Evolutionary conservation across 352 stramenopile species (phyloP), one percentile per base, ranked within the genome.

Genomic region (Globisporangium megalacanthum): DNA sequence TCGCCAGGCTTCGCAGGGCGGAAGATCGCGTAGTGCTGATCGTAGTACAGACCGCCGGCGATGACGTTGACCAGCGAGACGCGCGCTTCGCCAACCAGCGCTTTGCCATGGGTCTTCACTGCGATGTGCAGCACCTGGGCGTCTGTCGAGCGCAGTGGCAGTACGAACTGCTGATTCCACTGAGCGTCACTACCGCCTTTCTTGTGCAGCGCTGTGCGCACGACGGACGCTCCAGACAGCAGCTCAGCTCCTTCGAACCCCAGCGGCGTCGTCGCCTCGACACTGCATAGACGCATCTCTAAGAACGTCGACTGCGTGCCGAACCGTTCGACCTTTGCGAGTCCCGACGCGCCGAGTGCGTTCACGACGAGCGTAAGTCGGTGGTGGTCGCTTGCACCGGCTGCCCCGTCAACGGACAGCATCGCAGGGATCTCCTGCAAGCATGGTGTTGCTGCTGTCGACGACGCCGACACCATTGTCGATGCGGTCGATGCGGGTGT

Each of bases 81-180:
- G 36, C 64, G 64, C 5, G 81, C 54, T 61, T 90, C 75, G 6
- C 84, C 84, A 0, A 94, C 70, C 10, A 92, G 52, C 0, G 80
- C 70, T 25, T 86, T 90, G 64, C 66, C 88, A 54, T 77, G 67
- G 0, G 80, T 91, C 20, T 83, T 83, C 20, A 91, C 83, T 4
- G 69, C 61, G 2, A 77, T 54, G 25, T 85, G 66, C 8, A 94
- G 62, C 36, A 68, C 48, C 33, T 92, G 77, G 4, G 72, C 58
- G 4, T 84, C 54, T 15, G 79, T 83, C 10, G 78, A 88, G 7
- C 64, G 65, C 29, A 94, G 58, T 0, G 58, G 56, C 4, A 70
- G 69, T 1, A 72, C 83, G 53, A 94, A 92, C 45, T 88, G 77
- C 56, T 92, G 79, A 44, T 94, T 89, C 84, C 82, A 94, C 50